Base-by-base conservation (phyloP, 1,284 basidiomycete genomes). In the Ganoderma meredithae region DNA sequence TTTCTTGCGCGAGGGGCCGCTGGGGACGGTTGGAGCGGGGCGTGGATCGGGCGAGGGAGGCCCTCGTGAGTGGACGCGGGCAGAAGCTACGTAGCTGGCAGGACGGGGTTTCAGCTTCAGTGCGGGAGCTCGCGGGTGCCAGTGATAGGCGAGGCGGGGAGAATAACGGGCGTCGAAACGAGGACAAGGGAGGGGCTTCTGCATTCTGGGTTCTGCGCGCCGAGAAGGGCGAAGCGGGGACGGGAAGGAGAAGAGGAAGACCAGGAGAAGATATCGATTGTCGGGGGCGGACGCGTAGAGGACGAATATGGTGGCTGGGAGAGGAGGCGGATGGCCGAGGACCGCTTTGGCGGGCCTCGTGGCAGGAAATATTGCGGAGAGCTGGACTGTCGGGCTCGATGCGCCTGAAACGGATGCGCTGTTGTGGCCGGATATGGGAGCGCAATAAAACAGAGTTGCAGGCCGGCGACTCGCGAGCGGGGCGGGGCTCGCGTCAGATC, bases 381-480 rank as follows among this genome's bases (percentile, higher is more conserved):
- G 68, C 71, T 72, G 71, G 10, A 44, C 63, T 63, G 60, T 64
- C 69, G 71, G 71, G 71, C 67, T 39, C 10, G 19, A 27, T 36
- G 39, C 49, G 25, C 71, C 69, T 19, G 63, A 70, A 59, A 62
- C 59, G 71, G 71, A 67, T 62, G 66, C 66, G 65, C 56, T 69
- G 66, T 72, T 72, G 71, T 72, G 59, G 49, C 66, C 64, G 19
- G 17, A 60, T 64, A 63, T 66, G 49, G 68, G 59, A 41, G 31
- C 15, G 55, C 65, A 64, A 68, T 64, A 66, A 71, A 71, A 71
- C 56, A 71, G 63, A 71, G 67, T 69, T 69, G 70, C 36, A 36
- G 36, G 55, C 55, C 55, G 33, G 33, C 33, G 55, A n/a, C 55
- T 33, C 19, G 33, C 33, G 55, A n/a, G 55, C 33, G 63, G 53